Evolutionary conservation across 2,329 filamentous ascomycete genomes (phyloP).

Genomic region (Thielaviopsis musarum): DNA sequence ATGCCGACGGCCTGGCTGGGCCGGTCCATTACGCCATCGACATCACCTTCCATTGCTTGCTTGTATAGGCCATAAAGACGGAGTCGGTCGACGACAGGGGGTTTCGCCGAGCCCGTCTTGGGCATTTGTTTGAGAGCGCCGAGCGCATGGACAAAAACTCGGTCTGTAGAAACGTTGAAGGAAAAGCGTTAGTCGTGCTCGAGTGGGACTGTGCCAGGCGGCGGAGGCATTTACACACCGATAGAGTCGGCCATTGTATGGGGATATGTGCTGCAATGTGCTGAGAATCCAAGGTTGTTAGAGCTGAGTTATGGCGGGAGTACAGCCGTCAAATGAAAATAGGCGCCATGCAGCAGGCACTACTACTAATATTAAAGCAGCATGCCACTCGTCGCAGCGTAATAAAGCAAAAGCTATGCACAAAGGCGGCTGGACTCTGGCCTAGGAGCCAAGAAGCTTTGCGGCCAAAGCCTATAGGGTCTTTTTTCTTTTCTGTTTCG

Average conservation of each 20-base stretch:
- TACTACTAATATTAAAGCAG: background rate
- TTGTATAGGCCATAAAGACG: slow-evolving; percentile 97
- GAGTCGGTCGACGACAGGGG: slow-evolving; percentile 69
- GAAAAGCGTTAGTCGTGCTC: background rate
- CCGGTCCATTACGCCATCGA: slow-evolving; percentile 82
- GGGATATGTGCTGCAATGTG: background rate
- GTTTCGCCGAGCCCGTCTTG: slow-evolving; percentile 78
- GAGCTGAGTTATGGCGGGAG: background rate
- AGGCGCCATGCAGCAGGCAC: background rate
- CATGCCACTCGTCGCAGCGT: background rate
- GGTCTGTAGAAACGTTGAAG: slow-evolving; percentile 41
- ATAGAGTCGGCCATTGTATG: slow-evolving; percentile 24
- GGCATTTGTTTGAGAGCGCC: slow-evolving; percentile 97
- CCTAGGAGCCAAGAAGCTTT: background rate
- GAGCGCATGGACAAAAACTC: slow-evolving; percentile 96
- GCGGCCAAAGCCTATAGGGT: background rate
- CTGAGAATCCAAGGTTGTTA: background rate
- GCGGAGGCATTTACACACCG: slow-evolving; percentile 17
- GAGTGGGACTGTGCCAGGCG: background rate
- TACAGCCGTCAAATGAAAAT: background rate
- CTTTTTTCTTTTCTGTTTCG: background rate
- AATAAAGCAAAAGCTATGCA: background rate
- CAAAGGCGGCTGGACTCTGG: background rate
- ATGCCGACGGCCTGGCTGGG: slow-evolving; percentile 38
- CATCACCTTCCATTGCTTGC: slow-evolving; percentile 96